phyloP scores from a whole-genome alignment of 768 basidiomycete genomes.

The Cystobasidium ongulense region DNA sequence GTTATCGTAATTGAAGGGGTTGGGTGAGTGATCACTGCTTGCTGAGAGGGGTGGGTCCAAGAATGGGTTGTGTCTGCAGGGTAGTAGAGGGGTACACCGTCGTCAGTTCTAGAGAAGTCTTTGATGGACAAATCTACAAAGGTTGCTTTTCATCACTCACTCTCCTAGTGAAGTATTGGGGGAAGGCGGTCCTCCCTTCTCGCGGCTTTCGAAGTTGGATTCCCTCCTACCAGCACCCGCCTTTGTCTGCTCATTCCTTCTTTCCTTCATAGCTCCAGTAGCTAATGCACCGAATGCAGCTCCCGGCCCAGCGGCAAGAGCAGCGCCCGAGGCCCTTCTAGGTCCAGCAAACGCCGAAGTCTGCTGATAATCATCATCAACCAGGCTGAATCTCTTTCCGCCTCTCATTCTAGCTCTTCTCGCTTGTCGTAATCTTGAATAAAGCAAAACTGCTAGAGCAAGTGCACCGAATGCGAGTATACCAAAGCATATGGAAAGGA shows the following conservation, averaged over 20 bases:
- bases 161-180: slow-evolving; percentile 12
- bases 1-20: not conserved
- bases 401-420: not conserved
- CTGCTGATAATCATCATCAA: slow-evolving; percentile 3
- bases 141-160: not conserved
- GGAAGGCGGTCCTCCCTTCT: not conserved
- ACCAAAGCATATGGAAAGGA: slow-evolving; percentile 7
- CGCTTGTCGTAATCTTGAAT: not conserved
- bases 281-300: not conserved
- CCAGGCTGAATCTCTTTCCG: not conserved
- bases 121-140: not conserved
- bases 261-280: not conserved
- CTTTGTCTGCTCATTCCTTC: not conserved
- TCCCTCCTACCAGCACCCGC: not conserved
- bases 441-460: not conserved
- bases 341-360: not conserved
- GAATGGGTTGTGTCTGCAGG: slow-evolving; percentile 22
- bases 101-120: not conserved
- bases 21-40: not conserved
- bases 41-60: slow-evolving; percentile 17
- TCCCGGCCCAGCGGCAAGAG: not conserved
- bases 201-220: not conserved
- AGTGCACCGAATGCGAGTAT: not conserved
- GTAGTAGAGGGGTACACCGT: not conserved
- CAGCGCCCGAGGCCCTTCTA: not conserved